Evolutionary conservation across 192 early-diverging fungal species (phyloP).

Genomic region (Dissophora ornata): DNA sequence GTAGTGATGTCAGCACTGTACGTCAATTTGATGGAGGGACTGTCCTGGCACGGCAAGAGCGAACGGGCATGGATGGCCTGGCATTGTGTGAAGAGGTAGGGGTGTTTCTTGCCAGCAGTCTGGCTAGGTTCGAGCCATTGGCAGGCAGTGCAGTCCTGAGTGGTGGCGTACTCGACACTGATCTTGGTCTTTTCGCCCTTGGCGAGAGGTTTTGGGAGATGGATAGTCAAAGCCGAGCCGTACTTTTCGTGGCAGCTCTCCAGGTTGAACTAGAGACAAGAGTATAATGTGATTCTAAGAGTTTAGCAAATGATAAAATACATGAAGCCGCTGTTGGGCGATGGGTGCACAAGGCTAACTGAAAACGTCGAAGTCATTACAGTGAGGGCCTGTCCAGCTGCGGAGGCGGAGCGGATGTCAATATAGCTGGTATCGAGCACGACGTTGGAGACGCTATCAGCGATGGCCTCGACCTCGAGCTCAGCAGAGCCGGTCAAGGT

Average conservation of each 20-base stretch:
- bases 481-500: conserved; percentile 73
- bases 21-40: conserved; percentile 86
- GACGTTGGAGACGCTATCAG: conserved; percentile 64
- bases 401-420: conserved; percentile 54
- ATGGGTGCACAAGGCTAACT: neutral
- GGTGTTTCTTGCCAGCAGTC: conserved; percentile 81
- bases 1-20: conserved; percentile 81
- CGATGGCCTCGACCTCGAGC: conserved; percentile 66
- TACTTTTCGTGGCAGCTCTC: conserved; percentile 67
- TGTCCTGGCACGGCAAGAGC: conserved; percentile 92
- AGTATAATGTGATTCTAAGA: no score
- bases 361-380: conserved; percentile 15
- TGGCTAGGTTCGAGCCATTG: conserved; percentile 86
- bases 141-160: conserved; percentile 82
- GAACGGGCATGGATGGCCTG: conserved; percentile 96
- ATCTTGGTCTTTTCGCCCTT: conserved; percentile 65
- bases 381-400: conserved; percentile 22
- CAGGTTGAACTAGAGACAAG: conserved; percentile 60
- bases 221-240: conserved; percentile 77
- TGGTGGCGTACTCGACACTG: conserved; percentile 80
- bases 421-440: conserved; percentile 79
- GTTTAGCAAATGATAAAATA: neutral
- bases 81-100: conserved; percentile 98
- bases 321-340: neutral
- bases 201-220: conserved; percentile 56